Base-by-base conservation (phyloP, 495 filamentous ascomycete genomes). In the Penicillium macrosclerotiorum region DNA sequence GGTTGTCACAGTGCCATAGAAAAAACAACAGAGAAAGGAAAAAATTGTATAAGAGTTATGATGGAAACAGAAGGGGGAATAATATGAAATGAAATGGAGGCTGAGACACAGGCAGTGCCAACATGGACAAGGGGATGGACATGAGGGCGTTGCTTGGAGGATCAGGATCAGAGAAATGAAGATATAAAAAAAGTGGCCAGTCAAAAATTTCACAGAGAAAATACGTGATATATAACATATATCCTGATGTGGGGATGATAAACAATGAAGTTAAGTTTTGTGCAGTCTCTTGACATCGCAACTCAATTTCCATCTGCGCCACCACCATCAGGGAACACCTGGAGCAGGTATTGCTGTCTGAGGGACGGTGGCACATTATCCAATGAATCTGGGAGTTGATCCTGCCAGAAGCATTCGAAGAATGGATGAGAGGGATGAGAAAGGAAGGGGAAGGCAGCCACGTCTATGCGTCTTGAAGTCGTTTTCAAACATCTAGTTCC, bases 401-500 rank as follows among this genome's bases (percentile, higher is more conserved):
- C n/a, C 16, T 36, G 32, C 24, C 13, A 11, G 42, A 34, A 24
- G 27, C 18, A 23, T 35, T 22, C 8, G 24, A 25, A 37, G 25
- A 25, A 43, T 27, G 38, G 24, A 33, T 6, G 25, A 29, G 22
- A 19, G 23, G 25, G 30, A 5, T 30, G 25, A 24, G 19, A 30
- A 23, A 24, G 45, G 33, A 25, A 14, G 31, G n/a, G n/a, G 35
- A 2, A 9, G 14, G 5, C 3, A 17, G 20, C 8, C 8, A 27
- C 16, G 42, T 52, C 42, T 54, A 48, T 47, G 38, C 36, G 32
- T 50, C 44, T 42, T 54, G 36, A 22, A 33, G 18, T 45, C n/a
- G 17, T 25, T 42, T 34, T 49, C 37, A 54, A 50, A 56, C 36
- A 17, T 70, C 80, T 80, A 98, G 73, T 95, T 96, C 93, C 93